These are phyloP conservation scores for Mariannaea sp. DNA, from an alignment of 2,329 filamentous ascomycete species.

Conservation along the genomic window DNA sequence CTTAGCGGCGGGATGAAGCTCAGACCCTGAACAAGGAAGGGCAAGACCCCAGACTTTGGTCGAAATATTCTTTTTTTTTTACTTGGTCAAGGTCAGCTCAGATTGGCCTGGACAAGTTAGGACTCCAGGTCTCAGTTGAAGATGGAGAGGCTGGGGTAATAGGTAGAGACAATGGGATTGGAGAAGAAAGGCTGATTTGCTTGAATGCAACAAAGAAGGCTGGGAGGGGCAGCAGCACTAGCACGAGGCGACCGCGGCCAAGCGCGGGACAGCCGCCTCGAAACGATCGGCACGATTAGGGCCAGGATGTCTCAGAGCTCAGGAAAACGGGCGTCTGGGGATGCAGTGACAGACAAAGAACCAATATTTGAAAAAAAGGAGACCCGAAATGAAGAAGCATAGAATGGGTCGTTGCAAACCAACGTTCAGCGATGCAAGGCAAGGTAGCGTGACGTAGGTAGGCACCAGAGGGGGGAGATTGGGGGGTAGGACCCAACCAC, in stretches of 20 bases:
- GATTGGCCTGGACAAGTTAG: slow-evolving; percentile 7
- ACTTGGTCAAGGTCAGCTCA: slow-evolving; percentile 1
- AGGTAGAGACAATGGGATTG: slow-evolving; percentile 12
- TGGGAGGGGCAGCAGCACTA: no score
- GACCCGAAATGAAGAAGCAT: slow-evolving; percentile 4
- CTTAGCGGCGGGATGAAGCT: slow-evolving; percentile 27
- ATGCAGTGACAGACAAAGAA: not conserved
- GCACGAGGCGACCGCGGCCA: slow-evolving; percentile 27
- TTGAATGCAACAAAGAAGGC: slow-evolving; percentile 4
- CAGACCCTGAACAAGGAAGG: not conserved
- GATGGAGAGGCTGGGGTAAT: slow-evolving; percentile 8
- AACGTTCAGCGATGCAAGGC: slow-evolving; percentile 16
- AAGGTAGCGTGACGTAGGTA: slow-evolving; percentile 35
- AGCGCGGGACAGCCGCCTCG: slow-evolving; percentile 22
- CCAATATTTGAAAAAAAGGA: no score
- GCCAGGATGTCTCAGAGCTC: slow-evolving; percentile 8
- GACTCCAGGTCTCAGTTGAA: slow-evolving; percentile 8
- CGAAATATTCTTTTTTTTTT: no score
- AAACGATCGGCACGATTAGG: slow-evolving; percentile 16
- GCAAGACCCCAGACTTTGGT: no score
- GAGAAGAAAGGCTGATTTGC: slow-evolving; percentile 10
- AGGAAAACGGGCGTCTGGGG: not conserved
- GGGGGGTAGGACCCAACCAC: slow-evolving; percentile 14
- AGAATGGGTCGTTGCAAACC: slow-evolving; percentile 22
- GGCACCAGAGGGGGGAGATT: slow-evolving; percentile 25